Percentiles rank a stretch among this genome's conserved stretches.
phyloP scores from a whole-genome alignment of 73 alveolate genomes.

The Tetrahymena thermophila region DNA sequence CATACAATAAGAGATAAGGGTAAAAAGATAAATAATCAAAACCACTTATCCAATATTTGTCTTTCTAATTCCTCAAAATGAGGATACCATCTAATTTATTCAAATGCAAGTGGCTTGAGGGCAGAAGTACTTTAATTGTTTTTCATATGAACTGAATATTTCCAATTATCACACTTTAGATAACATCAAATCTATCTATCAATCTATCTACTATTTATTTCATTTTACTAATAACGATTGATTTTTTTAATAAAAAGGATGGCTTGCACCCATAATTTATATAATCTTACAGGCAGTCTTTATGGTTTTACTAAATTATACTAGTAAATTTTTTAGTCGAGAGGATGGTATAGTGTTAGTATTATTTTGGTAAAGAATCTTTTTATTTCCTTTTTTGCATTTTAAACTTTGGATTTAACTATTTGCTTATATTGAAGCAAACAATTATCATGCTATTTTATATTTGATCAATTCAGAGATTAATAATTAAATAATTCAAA shows the following conservation, averaged over 20 bases:
- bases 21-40: background rate
- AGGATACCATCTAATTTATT: background rate
- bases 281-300: background rate
- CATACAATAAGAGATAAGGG: background rate
- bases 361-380: background rate
- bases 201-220: too few species aligned
- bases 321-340: background rate
- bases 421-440: background rate
- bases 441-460: background rate
- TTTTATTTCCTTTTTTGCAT: background rate
- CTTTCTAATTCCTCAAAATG: background rate
- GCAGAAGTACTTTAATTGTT: background rate
- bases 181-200: background rate
- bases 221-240: background rate
- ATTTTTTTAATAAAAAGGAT: background rate
- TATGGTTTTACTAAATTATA: background rate
- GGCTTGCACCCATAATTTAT: background rate
- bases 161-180: too few species aligned
- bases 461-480: background rate
- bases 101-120: constrained; percentile 1
- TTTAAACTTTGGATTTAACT: background rate
- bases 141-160: too few species aligned
- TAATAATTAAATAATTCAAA: background rate
- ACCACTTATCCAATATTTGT: background rate
- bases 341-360: background rate